Percentiles rank a stretch among this genome's conserved stretches.
Evolutionary conservation across 495 filamentous ascomycete species (phyloP).

Genomic region (Podospora pseudocomata): DNA sequence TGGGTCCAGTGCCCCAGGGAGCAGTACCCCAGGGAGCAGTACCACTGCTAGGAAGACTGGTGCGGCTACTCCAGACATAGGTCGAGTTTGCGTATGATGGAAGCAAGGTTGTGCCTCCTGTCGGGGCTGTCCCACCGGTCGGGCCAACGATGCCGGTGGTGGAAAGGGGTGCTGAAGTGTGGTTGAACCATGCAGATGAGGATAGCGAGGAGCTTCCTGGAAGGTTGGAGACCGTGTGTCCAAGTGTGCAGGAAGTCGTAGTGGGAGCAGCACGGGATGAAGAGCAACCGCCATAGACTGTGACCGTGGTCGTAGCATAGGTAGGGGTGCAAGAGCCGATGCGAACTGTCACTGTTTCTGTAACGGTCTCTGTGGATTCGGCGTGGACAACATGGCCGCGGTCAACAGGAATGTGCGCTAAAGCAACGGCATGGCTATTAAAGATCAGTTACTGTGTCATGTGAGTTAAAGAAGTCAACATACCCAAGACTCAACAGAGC

Average conservation of each 20-base stretch:
- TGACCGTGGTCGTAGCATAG: conserved; percentile 9
- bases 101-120: neutral
- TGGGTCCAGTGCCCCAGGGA: conserved; percentile 6
- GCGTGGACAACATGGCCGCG: neutral
- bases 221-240: neutral
- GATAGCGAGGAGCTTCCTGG: neutral
- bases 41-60: no score
- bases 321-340: conserved; percentile 1
- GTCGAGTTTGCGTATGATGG: conserved; percentile 7
- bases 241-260: neutral
- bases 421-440: conserved; percentile 1
- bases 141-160: conserved; percentile 5
- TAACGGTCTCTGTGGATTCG: conserved; percentile 7
- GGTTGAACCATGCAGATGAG: conserved; percentile 13
- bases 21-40: conserved; percentile 4
- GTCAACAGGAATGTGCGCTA: neutral
- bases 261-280: neutral
- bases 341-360: conserved; percentile 9
- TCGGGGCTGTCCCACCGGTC: neutral
- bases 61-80: neutral
- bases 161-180: neutral
- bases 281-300: conserved; percentile 10
- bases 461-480: neutral
- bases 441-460: neutral
- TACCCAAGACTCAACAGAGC: conserved; percentile 19